A percentile compares a stretch with the other conserved stretches of the same genome.
These are phyloP conservation scores for Spinellus fusiger DNA, from an alignment of 192 early-diverging fungal species.

Conservation along the genomic window DNA sequence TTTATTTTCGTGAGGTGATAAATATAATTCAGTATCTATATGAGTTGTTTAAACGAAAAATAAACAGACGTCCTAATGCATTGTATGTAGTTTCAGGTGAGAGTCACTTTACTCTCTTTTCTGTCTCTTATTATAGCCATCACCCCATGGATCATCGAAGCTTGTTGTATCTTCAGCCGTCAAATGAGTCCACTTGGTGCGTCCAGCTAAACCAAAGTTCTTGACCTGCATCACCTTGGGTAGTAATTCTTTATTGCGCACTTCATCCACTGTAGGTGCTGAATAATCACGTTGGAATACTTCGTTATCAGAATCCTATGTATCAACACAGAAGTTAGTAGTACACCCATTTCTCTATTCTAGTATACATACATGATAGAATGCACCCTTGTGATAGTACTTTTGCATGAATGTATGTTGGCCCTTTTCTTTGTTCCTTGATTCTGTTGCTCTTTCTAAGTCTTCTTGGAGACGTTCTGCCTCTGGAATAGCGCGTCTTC, in stretches of 20 bases:
- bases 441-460: slow-evolving; percentile 50
- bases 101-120: background rate
- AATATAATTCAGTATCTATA: no score
- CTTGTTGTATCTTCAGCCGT: slow-evolving; percentile 74
- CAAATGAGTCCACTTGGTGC: slow-evolving; percentile 88
- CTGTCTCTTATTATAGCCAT: background rate
- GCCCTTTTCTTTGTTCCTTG: slow-evolving; percentile 55
- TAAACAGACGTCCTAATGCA: no score
- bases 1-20: no score
- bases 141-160: slow-evolving; percentile 18
- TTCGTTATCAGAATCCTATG: slow-evolving; percentile 44
- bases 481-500: slow-evolving; percentile 77
- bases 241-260: slow-evolving; percentile 53
- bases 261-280: slow-evolving; percentile 69
- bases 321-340: background rate
- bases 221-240: slow-evolving; percentile 89
- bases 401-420: slow-evolving; percentile 63
- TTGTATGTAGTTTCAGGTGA: no score
- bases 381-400: slow-evolving; percentile 88
- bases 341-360: background rate
- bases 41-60: no score
- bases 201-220: slow-evolving; percentile 80
- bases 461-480: slow-evolving; percentile 72
- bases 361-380: slow-evolving; percentile 52
- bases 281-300: slow-evolving; percentile 61